Evolutionary conservation across 306 rosid species (phyloP).

Genomic region (Crotalaria pallida): DNA sequence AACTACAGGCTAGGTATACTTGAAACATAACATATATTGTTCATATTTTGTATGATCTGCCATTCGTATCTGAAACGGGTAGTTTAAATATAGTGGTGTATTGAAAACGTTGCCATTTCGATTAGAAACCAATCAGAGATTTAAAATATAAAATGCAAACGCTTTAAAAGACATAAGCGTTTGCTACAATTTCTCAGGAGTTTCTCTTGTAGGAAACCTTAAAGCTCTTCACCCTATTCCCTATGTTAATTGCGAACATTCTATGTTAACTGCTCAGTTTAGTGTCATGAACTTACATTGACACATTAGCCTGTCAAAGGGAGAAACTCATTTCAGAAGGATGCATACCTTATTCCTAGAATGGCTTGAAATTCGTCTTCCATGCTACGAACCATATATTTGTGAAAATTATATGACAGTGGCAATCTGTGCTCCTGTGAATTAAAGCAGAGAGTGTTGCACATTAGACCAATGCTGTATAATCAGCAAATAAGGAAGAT

Average conservation of each 20-base stretch:
- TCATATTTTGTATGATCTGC: background rate
- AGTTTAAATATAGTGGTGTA: background rate
- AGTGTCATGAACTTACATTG: background rate
- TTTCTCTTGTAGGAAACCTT: background rate
- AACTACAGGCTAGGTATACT: background rate
- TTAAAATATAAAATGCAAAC: background rate
- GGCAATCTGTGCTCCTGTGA: constrained; percentile 85
- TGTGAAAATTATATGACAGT: constrained; percentile 71
- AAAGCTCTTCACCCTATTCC: background rate
- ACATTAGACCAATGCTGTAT: background rate
- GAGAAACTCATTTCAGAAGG: constrained; percentile 11
- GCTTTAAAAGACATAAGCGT: background rate
- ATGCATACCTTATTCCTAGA: constrained; percentile 84
- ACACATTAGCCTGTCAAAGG: background rate
- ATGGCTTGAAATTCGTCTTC: constrained; percentile 95
- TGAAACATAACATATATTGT: background rate
- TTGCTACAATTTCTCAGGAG: background rate
- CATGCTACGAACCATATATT: constrained; percentile 92
- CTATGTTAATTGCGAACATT: background rate
- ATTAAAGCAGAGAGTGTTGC: constrained; percentile 10
- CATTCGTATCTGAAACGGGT: background rate
- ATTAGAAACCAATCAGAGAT: background rate
- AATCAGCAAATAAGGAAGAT: constrained; percentile 4
- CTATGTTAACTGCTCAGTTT: background rate
- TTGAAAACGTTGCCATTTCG: background rate